Percentiles rank a stretch among this genome's conserved stretches.
These are phyloP conservation scores for Apiotrichum domesticum DNA, from an alignment of 1,284 basidiomycete species.

Conservation along the genomic window DNA sequence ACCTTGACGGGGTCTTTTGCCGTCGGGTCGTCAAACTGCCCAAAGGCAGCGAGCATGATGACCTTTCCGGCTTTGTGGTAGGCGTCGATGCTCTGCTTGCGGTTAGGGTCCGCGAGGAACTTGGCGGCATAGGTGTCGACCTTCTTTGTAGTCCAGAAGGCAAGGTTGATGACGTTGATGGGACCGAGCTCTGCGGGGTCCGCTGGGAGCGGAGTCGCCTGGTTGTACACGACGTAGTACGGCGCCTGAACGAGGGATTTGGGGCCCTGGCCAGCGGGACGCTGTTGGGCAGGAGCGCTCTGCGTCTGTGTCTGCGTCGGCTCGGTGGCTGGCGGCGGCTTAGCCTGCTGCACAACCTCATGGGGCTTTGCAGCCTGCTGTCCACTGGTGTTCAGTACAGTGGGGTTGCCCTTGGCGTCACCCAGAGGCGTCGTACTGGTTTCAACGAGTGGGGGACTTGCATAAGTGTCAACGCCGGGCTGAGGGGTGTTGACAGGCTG, in stretches of 20 bases:
- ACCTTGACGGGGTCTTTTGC: constrained; percentile 1
- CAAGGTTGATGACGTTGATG: not conserved
- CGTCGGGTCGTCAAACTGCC: constrained; percentile 20
- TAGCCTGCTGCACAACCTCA: no score
- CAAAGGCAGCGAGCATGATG: constrained; percentile 5
- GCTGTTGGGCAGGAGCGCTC: no score
- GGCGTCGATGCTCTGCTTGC: constrained; percentile 23
- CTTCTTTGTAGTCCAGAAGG: not conserved
- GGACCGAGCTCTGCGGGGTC: not conserved
- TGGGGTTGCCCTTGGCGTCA: no score
- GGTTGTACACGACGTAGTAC: not conserved
- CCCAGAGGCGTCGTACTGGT: no score
- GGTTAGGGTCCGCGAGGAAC: not conserved
- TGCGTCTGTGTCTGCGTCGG: no score
- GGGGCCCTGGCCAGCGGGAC: not conserved
- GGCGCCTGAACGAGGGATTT: not conserved
- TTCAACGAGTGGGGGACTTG: no score
- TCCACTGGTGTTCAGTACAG: no score
- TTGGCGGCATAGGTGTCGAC: not conserved
- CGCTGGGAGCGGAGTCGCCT: not conserved
- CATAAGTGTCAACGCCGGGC: no score
- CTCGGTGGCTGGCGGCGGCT: no score
- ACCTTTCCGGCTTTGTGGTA: constrained; percentile 46
- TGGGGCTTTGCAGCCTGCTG: no score
- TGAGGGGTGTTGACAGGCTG: no score